Conservation (phyloP, 2,329 filamentous ascomycete species). For the Ustulina deusta region DNA sequence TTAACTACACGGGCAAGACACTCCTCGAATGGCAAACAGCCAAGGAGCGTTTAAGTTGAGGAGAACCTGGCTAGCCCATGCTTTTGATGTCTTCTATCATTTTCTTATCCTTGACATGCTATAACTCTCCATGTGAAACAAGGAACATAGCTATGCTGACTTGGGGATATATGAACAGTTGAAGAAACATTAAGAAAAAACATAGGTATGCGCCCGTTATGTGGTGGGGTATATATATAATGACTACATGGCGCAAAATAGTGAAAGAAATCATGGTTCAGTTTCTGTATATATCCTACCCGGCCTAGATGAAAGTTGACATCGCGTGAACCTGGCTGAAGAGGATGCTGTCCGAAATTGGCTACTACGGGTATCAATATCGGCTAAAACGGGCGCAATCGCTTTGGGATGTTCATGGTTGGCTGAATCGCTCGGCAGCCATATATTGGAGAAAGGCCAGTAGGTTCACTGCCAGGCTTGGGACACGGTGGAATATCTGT, state of each 20-base stretch:
- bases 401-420: neutral
- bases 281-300: neutral
- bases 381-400: constrained; percentile 32
- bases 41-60: constrained; percentile 1
- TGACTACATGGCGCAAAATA: neutral
- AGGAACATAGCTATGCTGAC: neutral
- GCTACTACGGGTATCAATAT: neutral
- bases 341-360: neutral
- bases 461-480: neutral
- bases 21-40: constrained; percentile 18
- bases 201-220: neutral
- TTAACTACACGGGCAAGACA: constrained; percentile 12
- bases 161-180: neutral
- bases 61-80: constrained; percentile 15
- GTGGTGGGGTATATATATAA: neutral
- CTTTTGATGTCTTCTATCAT: constrained; percentile 4
- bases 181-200: neutral
- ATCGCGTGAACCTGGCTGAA: neutral
- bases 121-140: neutral
- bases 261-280: neutral
- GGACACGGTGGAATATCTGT: constrained; percentile 22
- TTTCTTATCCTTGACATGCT: neutral
- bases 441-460: constrained; percentile 20
- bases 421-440: constrained; percentile 27
- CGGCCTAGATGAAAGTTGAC: neutral